These are phyloP conservation scores for Dentipellis fragilis DNA, from an alignment of 768 basidiomycete species.

Conservation along the genomic window DNA sequence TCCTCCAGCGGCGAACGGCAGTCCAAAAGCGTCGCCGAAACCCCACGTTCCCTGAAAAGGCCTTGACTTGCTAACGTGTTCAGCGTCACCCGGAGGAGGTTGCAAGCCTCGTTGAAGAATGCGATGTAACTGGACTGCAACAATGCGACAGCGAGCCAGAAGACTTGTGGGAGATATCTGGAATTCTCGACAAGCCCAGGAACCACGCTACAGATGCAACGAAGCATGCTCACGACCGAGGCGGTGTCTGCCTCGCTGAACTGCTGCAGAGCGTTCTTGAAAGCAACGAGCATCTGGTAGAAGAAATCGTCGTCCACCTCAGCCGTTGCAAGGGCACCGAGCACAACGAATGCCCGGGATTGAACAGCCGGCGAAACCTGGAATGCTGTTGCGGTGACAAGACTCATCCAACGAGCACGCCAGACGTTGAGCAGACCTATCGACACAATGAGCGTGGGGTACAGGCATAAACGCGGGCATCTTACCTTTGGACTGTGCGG, in stretches of 20 bases:
- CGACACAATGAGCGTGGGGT: slow-evolving; percentile 9
- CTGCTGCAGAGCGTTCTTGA: slow-evolving; percentile 59
- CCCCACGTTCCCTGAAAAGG: slow-evolving; percentile 42
- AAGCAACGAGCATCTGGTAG: slow-evolving; percentile 87
- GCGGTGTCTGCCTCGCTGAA: slow-evolving; percentile 61
- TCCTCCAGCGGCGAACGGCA: slow-evolving; percentile 57
- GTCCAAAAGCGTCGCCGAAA: slow-evolving; percentile 51
- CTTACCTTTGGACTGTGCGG: slow-evolving; percentile 63
- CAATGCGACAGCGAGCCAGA: slow-evolving; percentile 84
- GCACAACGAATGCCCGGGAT: slow-evolving; percentile 73
- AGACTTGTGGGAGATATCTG: slow-evolving; percentile 62
- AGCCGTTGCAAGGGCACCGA: slow-evolving; percentile 71
- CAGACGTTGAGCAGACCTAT: slow-evolving; percentile 76
- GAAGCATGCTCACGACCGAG: slow-evolving; percentile 79
- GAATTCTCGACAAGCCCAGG: slow-evolving; percentile 60
- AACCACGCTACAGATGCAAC: slow-evolving; percentile 72
- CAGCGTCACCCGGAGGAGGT: slow-evolving; percentile 55
- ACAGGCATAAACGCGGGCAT: neutral
- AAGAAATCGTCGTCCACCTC: slow-evolving; percentile 90
- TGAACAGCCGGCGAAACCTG: slow-evolving; percentile 86
- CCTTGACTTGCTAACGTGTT: slow-evolving; percentile 55
- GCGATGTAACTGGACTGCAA: slow-evolving; percentile 68
- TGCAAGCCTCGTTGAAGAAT: slow-evolving; percentile 59
- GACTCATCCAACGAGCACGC: slow-evolving; percentile 89
- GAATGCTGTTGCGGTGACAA: slow-evolving; percentile 83